A percentile compares a stretch with the other conserved stretches of the same genome.
phyloP scores from a whole-genome alignment of 2,329 filamentous ascomycete species.

The Trichoderma sp. region DNA sequence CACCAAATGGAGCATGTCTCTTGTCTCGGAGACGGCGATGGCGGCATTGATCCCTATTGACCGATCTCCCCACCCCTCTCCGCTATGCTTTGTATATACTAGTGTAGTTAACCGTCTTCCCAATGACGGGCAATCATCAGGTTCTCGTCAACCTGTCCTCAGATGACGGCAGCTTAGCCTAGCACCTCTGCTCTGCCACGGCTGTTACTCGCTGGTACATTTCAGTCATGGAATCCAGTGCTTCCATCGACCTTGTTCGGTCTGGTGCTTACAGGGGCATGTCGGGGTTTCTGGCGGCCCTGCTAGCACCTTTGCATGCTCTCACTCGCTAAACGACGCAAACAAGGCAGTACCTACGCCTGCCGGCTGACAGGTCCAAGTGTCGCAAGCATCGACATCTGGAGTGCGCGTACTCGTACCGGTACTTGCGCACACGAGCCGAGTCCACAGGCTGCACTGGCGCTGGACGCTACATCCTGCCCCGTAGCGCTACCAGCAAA shows the following conservation, averaged over 20 bases:
- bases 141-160: not conserved
- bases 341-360: not conserved
- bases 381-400: not conserved
- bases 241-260: not conserved
- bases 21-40: not conserved
- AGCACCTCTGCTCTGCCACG: not conserved
- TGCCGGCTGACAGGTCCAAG: not conserved
- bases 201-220: no score
- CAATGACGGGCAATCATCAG: not conserved
- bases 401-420: not conserved
- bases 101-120: not conserved
- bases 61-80: not conserved
- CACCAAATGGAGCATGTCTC: not conserved
- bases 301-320: not conserved
- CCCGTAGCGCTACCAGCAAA: not conserved
- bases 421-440: not conserved
- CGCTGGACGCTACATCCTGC: not conserved
- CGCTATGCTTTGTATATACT: not conserved
- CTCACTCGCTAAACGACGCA: not conserved
- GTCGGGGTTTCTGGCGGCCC: not conserved
- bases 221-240: not conserved
- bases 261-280: slow-evolving; percentile 2
- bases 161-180: not conserved
- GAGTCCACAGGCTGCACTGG: not conserved
- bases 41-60: slow-evolving; percentile 17